Percentiles rank a stretch among this genome's conserved stretches.
Conservation (phyloP, 2,329 filamentous ascomycete genomes). For the Chaetomiaceae sp. region DNA sequence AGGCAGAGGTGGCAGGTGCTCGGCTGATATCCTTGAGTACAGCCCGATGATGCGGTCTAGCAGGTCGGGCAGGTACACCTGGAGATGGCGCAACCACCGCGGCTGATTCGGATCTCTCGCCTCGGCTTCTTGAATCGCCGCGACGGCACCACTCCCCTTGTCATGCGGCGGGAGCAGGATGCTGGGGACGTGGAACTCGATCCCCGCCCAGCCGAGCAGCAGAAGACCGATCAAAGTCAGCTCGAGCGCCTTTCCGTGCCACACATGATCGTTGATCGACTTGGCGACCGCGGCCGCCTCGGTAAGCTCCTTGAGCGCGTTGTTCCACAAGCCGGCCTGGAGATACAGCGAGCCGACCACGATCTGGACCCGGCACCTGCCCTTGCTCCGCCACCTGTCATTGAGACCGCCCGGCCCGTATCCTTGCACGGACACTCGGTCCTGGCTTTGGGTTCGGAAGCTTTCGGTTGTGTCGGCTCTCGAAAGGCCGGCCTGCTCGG, state of each 20-base stretch:
- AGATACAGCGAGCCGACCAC: constrained; percentile 82
- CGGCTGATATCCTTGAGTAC: constrained; percentile 66
- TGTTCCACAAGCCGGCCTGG: constrained; percentile 82
- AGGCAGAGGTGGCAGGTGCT: constrained; percentile 66
- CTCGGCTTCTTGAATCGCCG: constrained; percentile 36
- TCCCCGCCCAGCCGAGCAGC: constrained; percentile 75
- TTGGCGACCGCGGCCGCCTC: constrained; percentile 76
- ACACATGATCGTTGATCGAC: constrained; percentile 84
- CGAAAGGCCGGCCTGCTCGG: constrained; percentile 36
- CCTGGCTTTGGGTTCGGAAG: constrained; percentile 47
- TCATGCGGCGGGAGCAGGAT: constrained; percentile 52
- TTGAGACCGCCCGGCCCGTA: constrained; percentile 68
- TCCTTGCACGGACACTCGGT: constrained; percentile 62
- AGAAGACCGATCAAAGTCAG: constrained; percentile 78
- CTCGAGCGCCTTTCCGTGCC: constrained; percentile 94
- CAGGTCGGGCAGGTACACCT: constrained; percentile 64
- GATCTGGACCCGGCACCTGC: constrained; percentile 73
- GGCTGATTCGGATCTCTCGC: constrained; percentile 46
- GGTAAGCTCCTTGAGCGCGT: constrained; percentile 77
- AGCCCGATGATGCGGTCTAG: constrained; percentile 69
- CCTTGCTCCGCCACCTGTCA: constrained; percentile 74
- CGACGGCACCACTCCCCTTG: constrained; percentile 33
- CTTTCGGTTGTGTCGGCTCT: constrained; percentile 41
- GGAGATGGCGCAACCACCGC: constrained; percentile 50
- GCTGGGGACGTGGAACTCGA: constrained; percentile 73